Conservation (phyloP, 129 eudicot genomes). For the Scalesia atractyloides region DNA sequence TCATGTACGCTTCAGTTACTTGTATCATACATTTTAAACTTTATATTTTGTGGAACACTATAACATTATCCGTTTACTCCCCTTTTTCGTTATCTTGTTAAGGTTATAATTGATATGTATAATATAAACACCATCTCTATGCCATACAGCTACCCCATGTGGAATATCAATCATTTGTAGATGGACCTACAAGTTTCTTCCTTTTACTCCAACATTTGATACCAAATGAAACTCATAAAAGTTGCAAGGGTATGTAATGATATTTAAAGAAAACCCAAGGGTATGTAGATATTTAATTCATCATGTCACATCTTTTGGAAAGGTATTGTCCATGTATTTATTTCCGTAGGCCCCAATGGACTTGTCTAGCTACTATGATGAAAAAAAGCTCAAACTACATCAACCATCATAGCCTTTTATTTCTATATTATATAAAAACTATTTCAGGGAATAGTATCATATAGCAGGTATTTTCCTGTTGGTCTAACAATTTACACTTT, state of each 20-base stretch:
- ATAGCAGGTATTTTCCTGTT: too few species aligned
- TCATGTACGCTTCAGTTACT: too few species aligned
- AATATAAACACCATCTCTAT: too few species aligned
- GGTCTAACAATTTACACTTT: too few species aligned
- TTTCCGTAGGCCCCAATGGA: constrained; percentile 37
- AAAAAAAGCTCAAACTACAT: constrained; percentile 41
- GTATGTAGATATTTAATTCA: constrained; percentile 10
- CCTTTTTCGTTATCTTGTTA: too few species aligned
- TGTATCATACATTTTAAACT: too few species aligned
- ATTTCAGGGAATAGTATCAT: too few species aligned
- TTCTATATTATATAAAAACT: too few species aligned
- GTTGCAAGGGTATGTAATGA: constrained; percentile 6
- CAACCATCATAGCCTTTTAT: constrained; percentile 35
- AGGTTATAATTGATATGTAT: too few species aligned
- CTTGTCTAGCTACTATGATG: constrained; percentile 35
- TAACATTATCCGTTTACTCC: too few species aligned
- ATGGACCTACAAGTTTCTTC: neutral
- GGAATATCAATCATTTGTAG: neutral
- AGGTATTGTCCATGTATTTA: constrained; percentile 24
- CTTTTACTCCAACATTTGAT: neutral
- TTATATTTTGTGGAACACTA: too few species aligned
- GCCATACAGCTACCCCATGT: too few species aligned
- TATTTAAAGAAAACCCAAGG: constrained; percentile 20
- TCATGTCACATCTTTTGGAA: constrained; percentile 34
- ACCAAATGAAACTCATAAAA: neutral